phyloP scores from a whole-genome alignment of 306 rosid species.

The Casuarina glauca region DNA sequence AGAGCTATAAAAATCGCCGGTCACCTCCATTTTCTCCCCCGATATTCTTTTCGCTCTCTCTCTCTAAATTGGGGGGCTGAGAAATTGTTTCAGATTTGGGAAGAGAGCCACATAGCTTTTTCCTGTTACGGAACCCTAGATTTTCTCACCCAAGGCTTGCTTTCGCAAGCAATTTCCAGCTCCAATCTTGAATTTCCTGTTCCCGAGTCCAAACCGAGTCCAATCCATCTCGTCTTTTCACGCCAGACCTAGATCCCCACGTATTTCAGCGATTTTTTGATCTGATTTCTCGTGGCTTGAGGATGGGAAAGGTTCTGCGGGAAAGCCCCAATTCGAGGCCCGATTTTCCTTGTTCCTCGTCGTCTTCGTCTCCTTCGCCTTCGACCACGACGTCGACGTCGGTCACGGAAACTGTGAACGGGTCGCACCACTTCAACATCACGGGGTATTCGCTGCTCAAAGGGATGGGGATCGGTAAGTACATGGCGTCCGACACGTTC shows the following conservation, averaged over 20 bases:
- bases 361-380: slow-evolving; percentile 32
- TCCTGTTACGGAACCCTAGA: slow-evolving; percentile 36
- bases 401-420: slow-evolving; percentile 66
- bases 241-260: slow-evolving; percentile 2
- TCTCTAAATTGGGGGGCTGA: slow-evolving; percentile 33
- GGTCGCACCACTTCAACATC: slow-evolving; percentile 83
- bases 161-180: slow-evolving; percentile 7
- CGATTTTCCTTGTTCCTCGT: slow-evolving; percentile 34
- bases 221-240: background rate
- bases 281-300: slow-evolving; percentile 29
- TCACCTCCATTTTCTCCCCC: no score
- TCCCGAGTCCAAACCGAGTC: slow-evolving; percentile 5
- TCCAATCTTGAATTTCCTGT: slow-evolving; percentile 17
- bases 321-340: slow-evolving; percentile 55
- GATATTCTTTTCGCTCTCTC: background rate
- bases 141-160: slow-evolving; percentile 38
- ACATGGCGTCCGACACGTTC: slow-evolving; percentile 69
- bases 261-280: slow-evolving; percentile 10
- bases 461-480: slow-evolving; percentile 83
- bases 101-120: slow-evolving; percentile 22
- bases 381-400: slow-evolving; percentile 68
- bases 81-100: slow-evolving; percentile 26
- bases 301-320: slow-evolving; percentile 67
- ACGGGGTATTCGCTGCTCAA: slow-evolving; percentile 66
- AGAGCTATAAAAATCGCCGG: no score